Conservation (phyloP, 164 flowering plant species). For the Sedum album region DNA sequence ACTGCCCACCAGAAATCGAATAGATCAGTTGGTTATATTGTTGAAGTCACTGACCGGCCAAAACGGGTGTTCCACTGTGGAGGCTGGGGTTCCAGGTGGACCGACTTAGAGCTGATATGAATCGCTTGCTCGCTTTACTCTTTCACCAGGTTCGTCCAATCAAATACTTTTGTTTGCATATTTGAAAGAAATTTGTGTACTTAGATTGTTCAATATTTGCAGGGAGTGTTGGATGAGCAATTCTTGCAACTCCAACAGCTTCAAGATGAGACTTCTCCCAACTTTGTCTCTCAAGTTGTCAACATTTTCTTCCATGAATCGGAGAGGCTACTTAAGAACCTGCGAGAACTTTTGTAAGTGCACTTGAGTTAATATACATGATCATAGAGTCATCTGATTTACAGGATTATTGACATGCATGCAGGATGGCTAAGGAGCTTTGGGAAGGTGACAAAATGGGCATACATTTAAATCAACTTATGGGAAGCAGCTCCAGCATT, state of each 20-base stretch:
- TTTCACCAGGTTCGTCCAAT: conserved; percentile 60
- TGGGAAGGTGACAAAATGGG: conserved; percentile 80
- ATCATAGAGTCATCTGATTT: neutral
- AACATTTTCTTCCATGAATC: conserved; percentile 84
- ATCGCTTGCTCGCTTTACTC: conserved; percentile 72
- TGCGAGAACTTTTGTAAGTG: conserved; percentile 49
- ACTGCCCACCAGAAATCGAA: no score
- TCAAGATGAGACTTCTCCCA: conserved; percentile 84
- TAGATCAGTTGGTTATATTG: no score
- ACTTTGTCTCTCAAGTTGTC: conserved; percentile 79
- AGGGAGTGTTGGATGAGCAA: conserved; percentile 96
- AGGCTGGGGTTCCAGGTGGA: conserved; percentile 75
- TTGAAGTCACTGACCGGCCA: conserved; percentile 23
- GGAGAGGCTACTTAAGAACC: conserved; percentile 72
- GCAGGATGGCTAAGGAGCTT: conserved; percentile 62
- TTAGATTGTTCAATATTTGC: neutral
- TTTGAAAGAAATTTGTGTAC: no score
- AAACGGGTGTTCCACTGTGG: conserved; percentile 98
- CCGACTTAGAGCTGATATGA: conserved; percentile 76
- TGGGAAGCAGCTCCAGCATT: conserved; percentile 97
- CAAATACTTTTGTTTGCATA: no score
- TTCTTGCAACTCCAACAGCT: conserved; percentile 91
- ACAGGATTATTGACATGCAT: neutral
- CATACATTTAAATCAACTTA: conserved; percentile 76
- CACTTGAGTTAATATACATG: neutral